These are phyloP conservation scores for Phaffia australis DNA, from an alignment of 768 basidiomycete species.

Conservation along the genomic window DNA sequence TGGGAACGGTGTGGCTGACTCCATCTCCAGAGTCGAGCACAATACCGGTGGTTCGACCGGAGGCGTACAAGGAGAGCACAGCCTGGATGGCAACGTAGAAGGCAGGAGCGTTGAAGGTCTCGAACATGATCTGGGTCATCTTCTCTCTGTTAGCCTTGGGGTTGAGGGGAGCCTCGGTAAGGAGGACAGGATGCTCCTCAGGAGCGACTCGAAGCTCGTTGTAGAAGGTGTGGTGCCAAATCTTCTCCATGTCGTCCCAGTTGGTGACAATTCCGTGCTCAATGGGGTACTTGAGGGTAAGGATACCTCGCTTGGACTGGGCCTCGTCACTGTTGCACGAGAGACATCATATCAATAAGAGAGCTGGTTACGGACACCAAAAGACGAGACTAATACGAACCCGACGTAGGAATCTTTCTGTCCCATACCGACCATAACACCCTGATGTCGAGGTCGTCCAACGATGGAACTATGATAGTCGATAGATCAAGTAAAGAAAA, in stretches of 20 bases:
- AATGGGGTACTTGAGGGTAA: conserved; percentile 74
- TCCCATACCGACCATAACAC: conserved; percentile 95
- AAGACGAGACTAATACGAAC: conserved; percentile 42
- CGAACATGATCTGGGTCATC: conserved; percentile 84
- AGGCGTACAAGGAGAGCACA: conserved; percentile 53
- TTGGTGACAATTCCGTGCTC: conserved; percentile 37
- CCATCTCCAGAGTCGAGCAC: conserved; percentile 94
- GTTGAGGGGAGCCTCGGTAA: conserved; percentile 86
- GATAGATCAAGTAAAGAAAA: background rate
- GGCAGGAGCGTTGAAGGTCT: conserved; percentile 85
- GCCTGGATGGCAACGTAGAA: conserved; percentile 90
- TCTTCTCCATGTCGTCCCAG: conserved; percentile 99
- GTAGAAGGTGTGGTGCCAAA: conserved; percentile 97
- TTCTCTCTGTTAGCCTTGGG: conserved; percentile 71
- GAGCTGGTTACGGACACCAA: background rate
- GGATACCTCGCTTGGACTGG: conserved; percentile 88
- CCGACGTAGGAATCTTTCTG: conserved; percentile 95
- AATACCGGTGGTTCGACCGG: conserved; percentile 60
- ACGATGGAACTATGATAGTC: conserved; percentile 56
- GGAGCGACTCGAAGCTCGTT: conserved; percentile 88
- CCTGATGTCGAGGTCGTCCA: conserved; percentile 85
- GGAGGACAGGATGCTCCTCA: conserved; percentile 81
- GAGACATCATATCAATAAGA: background rate
- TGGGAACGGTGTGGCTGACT: conserved; percentile 90
- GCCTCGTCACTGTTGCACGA: conserved; percentile 59